These are phyloP conservation scores for Entrophospora sp. DNA, from an alignment of 192 early-diverging fungal species.

Conservation along the genomic window DNA sequence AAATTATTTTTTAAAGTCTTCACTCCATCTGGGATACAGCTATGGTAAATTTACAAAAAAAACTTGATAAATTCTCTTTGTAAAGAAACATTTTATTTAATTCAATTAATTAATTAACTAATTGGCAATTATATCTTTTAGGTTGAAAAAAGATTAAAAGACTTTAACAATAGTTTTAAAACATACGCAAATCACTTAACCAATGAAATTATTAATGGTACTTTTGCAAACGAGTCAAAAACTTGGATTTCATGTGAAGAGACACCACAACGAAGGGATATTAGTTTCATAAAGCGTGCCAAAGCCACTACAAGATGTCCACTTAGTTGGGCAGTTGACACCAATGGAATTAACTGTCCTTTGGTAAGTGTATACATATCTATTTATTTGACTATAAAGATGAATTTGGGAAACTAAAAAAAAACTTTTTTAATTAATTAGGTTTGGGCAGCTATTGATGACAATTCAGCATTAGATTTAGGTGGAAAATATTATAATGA, in stretches of 20 bases:
- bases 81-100: neutral
- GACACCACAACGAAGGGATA: too few species aligned
- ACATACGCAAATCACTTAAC: too few species aligned
- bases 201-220: neutral
- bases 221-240: neutral
- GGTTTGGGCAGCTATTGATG: too few species aligned
- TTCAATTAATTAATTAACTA: too few species aligned
- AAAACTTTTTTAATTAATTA: too few species aligned
- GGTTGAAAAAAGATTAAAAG: too few species aligned
- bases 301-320: neutral
- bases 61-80: too few species aligned
- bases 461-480: neutral
- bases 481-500: neutral
- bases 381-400: too few species aligned
- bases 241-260: neutral
- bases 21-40: neutral
- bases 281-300: neutral
- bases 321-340: neutral
- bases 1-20: neutral
- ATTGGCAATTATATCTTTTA: too few species aligned
- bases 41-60: neutral
- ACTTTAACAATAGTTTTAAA: too few species aligned
- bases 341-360: too few species aligned
- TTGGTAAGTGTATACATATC: neutral
- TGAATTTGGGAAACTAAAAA: too few species aligned